These are phyloP conservation scores for Prototheca cutis DNA, from an alignment of 163 green algal genomes.

Conservation along the genomic window DNA sequence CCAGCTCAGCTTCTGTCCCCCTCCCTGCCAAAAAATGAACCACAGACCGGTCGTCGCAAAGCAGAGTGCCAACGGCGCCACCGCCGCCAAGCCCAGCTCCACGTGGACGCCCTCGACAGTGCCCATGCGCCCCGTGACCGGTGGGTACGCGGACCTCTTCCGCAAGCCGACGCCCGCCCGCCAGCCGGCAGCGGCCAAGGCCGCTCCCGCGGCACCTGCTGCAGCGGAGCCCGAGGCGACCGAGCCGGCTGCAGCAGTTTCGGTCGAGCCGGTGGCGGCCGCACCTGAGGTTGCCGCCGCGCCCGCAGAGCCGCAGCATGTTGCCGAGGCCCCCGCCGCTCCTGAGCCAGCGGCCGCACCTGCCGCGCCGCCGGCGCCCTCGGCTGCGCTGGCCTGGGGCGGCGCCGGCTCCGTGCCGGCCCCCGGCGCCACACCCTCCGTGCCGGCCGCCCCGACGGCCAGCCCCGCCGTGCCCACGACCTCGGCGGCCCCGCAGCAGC, in stretches of 20 bases:
- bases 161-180: not conserved
- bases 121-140: conserved; percentile 3
- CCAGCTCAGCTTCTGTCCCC: too few species aligned
- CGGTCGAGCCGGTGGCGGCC: too few species aligned
- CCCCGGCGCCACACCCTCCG: not conserved
- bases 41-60: too few species aligned
- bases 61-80: not conserved
- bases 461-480: not conserved
- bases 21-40: too few species aligned
- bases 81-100: conserved; percentile 17
- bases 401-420: conserved; percentile 1
- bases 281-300: too few species aligned
- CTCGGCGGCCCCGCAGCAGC: not conserved
- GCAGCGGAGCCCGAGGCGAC: conserved; percentile 7
- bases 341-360: conserved; percentile 1
- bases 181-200: conserved; percentile 3
- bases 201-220: not conserved
- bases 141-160: conserved; percentile 5
- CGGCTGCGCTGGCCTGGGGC: conserved; percentile 2
- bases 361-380: not conserved
- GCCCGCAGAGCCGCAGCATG: too few species aligned
- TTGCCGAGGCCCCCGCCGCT: not conserved
- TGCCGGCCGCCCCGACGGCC: not conserved
- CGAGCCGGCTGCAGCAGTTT: not conserved
- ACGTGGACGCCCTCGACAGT: conserved; percentile 4